phyloP scores from a whole-genome alignment of 768 basidiomycete genomes.

The Termitomyces sp. region DNA sequence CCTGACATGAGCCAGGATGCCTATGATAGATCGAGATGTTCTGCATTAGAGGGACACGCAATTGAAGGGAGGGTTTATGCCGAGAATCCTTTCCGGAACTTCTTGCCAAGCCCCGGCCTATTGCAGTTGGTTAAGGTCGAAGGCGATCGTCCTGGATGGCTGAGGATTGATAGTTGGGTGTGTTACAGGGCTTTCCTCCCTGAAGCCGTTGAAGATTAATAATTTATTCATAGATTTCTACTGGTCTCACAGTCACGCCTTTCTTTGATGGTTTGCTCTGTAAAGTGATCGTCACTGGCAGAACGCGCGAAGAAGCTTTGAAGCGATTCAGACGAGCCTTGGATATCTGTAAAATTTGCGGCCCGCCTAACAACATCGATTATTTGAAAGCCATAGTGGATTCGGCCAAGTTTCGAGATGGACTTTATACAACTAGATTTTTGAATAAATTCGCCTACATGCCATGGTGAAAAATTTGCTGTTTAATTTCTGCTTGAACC shows the following conservation, averaged over 20 bases:
- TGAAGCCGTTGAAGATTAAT: background rate
- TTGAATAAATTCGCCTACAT: constrained; percentile 36
- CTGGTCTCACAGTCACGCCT: constrained; percentile 44
- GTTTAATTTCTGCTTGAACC: background rate
- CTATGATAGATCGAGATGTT: constrained; percentile 23
- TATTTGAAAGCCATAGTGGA: constrained; percentile 43
- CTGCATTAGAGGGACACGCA: constrained; percentile 5
- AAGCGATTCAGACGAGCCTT: constrained; percentile 35
- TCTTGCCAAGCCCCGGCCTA: constrained; percentile 55
- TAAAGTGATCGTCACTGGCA: constrained; percentile 53
- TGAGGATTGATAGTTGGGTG: constrained; percentile 60
- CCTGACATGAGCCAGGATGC: constrained; percentile 30
- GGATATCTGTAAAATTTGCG: constrained; percentile 36
- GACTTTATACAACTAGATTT: constrained; percentile 44
- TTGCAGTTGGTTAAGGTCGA: constrained; percentile 48
- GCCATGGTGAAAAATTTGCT: constrained; percentile 29
- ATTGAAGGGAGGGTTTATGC: constrained; percentile 27
- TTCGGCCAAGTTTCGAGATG: constrained; percentile 31
- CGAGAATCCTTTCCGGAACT: constrained; percentile 54
- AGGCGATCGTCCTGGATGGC: constrained; percentile 34
- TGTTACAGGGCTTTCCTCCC: background rate
- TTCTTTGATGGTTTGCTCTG: constrained; percentile 55
- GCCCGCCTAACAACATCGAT: constrained; percentile 56
- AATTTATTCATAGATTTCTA: constrained; percentile 30
- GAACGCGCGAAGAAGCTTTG: constrained; percentile 40